Evolutionary conservation across 1,139 yeast species (phyloP), one percentile per base, ranked within the genome.

Genomic region (Taphrina deformans): DNA sequence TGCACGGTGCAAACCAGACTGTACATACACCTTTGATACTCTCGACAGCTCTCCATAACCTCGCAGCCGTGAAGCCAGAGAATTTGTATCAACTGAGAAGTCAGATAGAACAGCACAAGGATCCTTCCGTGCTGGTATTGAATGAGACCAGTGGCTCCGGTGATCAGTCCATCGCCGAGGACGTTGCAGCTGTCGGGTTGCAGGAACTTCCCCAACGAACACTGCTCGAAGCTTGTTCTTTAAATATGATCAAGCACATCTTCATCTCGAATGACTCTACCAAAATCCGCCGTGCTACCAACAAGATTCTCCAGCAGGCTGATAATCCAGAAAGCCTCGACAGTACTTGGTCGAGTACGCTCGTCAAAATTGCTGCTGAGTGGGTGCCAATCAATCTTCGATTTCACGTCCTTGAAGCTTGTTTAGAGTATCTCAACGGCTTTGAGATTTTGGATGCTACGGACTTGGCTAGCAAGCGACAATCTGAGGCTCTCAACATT

Each of bases 301-400:
- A 69, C 16, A 71, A 76, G 1, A 70, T 79, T 23, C 71, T 77
- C n/a, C 67, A 70, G 1, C 79, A 73, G 67, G 69, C 78, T 24
- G 64, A 77, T 9, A 67, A 65, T 18, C 68, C 70, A 26, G 55
- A 69, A 16, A 61, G 67, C 7, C 21, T 26, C 12, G 65, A 78
- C 69, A 70, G 72, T 10, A 70, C 70, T 6, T 87, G 92, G 92
- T 79, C 84, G 1, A 79, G 81, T 29, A 75, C 80, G 2, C 79
- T 91, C 65, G 76, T 89, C 59, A 87, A 85, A 69, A 78, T 85
- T 69, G 83, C 89, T 67, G 84, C 90, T 10, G 82, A 84, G 53
- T 90, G 93, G 85, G 83, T 90, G 6, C 98, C 96, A 0, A 96
- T 93, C 18, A 97, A 91, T 73, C 78, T 90, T 68, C 79, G 99